Conservation (phyloP, 2,329 filamentous ascomycete genomes). For the Neofusicoccum parvum region DNA sequence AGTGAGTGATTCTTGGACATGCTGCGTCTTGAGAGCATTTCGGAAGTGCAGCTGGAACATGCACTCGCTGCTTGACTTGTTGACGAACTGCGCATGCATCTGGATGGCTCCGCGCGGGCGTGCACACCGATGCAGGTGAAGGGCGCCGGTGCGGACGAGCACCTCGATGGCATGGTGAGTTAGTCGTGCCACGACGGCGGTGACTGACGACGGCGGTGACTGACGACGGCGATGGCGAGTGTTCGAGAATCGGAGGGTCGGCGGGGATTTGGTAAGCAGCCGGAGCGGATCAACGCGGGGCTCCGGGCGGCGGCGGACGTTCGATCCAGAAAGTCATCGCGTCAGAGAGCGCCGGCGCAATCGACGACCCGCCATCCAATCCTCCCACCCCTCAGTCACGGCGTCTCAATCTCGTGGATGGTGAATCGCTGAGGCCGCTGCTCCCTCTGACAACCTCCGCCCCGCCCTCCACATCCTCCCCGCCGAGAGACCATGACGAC, state of each 20-base stretch:
- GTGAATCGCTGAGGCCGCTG: slow-evolving; percentile 12
- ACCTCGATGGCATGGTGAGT: too few relatives aligned
- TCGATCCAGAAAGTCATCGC: slow-evolving; percentile 20
- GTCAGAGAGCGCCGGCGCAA: slow-evolving; percentile 12
- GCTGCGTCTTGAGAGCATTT: too few relatives aligned
- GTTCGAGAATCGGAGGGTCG: slow-evolving; percentile 5
- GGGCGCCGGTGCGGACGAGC: too few relatives aligned
- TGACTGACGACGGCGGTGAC: not conserved
- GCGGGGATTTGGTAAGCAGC: not conserved
- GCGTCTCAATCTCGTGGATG: slow-evolving; percentile 14
- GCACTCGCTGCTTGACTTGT: too few relatives aligned
- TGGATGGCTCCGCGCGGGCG: too few relatives aligned
- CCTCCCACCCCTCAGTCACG: not conserved
- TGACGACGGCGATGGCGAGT: not conserved
- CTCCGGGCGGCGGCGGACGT: not conserved
- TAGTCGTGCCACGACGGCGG: too few relatives aligned
- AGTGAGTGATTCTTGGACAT: too few relatives aligned
- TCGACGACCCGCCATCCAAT: slow-evolving; percentile 10
- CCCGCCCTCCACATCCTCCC: slow-evolving; percentile 15
- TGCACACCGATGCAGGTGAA: too few relatives aligned
- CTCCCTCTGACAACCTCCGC: slow-evolving; percentile 20
- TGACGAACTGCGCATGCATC: too few relatives aligned
- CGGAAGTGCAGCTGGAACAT: too few relatives aligned
- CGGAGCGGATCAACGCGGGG: slow-evolving; percentile 1
- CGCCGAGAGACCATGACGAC: slow-evolving; percentile 61